Conservation (phyloP, 2,329 filamentous ascomycete species). For the Pseudocercospora crystallina region DNA sequence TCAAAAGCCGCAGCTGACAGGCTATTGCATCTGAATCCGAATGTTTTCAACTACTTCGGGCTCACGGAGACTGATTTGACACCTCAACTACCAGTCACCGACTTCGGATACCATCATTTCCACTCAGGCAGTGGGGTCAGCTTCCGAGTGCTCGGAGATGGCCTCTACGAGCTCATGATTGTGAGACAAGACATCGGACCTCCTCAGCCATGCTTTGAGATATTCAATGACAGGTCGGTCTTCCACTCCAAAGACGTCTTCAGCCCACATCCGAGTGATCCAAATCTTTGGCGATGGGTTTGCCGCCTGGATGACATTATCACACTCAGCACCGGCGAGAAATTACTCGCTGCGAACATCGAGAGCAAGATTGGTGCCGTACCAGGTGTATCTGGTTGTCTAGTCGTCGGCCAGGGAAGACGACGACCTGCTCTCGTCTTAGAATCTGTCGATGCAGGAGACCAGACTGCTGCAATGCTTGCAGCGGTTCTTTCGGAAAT, state of each 20-base stretch:
- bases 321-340: conserved; percentile 6
- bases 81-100: conserved; percentile 2
- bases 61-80: conserved; percentile 3
- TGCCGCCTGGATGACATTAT: conserved; percentile 8
- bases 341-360: conserved; percentile 1
- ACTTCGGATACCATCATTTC: conserved; percentile 9
- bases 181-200: neutral
- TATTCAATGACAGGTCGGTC: neutral
- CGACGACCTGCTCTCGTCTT: neutral
- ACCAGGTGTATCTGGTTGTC: neutral
- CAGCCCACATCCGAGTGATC: conserved; percentile 2
- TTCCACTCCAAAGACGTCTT: conserved; percentile 8
- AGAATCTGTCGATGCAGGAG: neutral
- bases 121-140: conserved; percentile 3
- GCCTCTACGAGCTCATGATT: conserved; percentile 4
- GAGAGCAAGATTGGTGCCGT: neutral
- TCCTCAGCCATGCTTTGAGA: conserved; percentile 1
- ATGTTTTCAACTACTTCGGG: conserved; percentile 5
- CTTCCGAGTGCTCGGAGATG: neutral
- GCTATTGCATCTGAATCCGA: conserved; percentile 1
- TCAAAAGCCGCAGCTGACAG: neutral
- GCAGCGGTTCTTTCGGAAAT: neutral
- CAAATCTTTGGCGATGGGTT: conserved; percentile 3
- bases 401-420: conserved; percentile 8
- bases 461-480: neutral